Evolutionary conservation across 2,329 filamentous ascomycete genomes (phyloP).

Genomic region (Aspergillus pseudoviridinutans): DNA sequence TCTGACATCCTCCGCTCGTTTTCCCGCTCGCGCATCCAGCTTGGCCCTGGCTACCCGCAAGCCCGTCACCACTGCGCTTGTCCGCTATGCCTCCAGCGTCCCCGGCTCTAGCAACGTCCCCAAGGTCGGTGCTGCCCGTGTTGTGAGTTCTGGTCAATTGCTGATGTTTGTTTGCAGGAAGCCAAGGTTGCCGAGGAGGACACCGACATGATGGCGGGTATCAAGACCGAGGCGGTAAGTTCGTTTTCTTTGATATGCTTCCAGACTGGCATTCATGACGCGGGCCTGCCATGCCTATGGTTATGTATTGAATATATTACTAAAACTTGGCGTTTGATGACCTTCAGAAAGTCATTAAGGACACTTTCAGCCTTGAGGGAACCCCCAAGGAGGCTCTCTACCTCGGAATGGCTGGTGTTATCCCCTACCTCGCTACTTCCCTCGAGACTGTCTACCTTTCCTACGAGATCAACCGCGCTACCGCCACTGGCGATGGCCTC

Average conservation of each 20-base stretch:
- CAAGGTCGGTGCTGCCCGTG: constrained; percentile 44
- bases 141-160: constrained; percentile 39
- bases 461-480: constrained; percentile 72
- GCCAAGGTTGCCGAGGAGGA: constrained; percentile 35
- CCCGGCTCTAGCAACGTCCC: constrained; percentile 27
- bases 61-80: constrained; percentile 45
- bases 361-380: constrained; percentile 61
- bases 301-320: neutral
- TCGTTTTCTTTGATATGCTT: constrained; percentile 5
- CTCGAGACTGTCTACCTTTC: constrained; percentile 76
- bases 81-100: constrained; percentile 45
- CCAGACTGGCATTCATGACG: neutral
- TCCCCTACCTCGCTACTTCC: constrained; percentile 84
- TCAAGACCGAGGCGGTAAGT: constrained; percentile 58
- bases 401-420: constrained; percentile 70
- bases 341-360: constrained; percentile 59
- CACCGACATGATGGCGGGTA: constrained; percentile 49
- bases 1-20: constrained; percentile 41
- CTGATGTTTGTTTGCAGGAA: constrained; percentile 43
- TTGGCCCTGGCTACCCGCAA: constrained; percentile 43
- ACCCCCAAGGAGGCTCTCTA: constrained; percentile 66
- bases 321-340: constrained; percentile 5
- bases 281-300: neutral
- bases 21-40: constrained; percentile 33
- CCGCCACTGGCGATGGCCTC: constrained; percentile 57